Base-by-base conservation (phyloP, 345 rosid genomes). In the Brassica rapa region DNA sequence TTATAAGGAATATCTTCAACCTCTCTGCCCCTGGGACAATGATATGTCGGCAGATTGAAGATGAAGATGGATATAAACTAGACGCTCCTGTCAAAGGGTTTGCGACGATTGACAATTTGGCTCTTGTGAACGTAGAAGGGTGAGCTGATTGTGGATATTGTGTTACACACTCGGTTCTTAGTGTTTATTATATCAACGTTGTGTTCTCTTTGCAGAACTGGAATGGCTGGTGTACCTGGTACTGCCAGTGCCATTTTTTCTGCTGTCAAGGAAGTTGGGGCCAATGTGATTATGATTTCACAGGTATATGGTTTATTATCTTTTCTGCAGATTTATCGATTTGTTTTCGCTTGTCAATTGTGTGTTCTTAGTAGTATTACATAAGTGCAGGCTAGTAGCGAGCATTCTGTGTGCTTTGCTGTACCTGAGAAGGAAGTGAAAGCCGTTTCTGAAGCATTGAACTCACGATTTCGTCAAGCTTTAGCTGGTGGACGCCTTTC, bases 151-250 rank as follows among this genome's bases (percentile, higher is more conserved):
- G 61, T 67, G 6, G 69, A 43, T 43, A 51, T 62, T 73, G 37
- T 74, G 61, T 10, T 74, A 15, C 19, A 62, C 6, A 60, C 19
- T 30, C 8, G 0, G 11, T 64, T 27, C 19, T 46, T 23, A 32
- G 1, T 64, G 46, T 75, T 43, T 75, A 53, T 74, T 75, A 72
- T 37, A 35, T 21, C 62, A 61, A 65, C 74, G 71, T 67, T 43
- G 57, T 23, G 67, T 39, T 75, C 62, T 71, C 14, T 77, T 64
- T 71, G 75, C 82, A 94, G 98, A 84, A 94, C 98, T 82, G 98
- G 98, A 86, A 89, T 94, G 98, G 98, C 94, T 85, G 99, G 99
- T 79, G 93, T 95, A 84, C 99, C 99, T 25, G 98, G 99, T 80
- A 94, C 99, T 51, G 93, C 97, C 64, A 89, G 88, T 84, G 91